Conservation (phyloP, 164 flowering plant genomes). For the Vitis labrusca region DNA sequence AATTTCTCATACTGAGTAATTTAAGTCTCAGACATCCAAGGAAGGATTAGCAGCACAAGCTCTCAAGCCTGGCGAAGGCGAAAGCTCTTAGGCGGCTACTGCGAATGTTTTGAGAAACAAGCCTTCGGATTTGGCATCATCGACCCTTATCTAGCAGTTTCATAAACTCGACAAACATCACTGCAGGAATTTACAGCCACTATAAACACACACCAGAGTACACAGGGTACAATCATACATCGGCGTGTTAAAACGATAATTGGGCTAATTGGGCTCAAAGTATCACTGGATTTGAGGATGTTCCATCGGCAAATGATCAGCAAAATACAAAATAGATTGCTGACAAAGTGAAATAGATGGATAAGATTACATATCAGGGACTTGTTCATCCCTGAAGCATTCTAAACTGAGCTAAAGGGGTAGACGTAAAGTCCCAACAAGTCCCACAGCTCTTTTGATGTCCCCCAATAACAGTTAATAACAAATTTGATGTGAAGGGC, state of each 20-base stretch:
- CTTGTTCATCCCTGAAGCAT: constrained; percentile 6
- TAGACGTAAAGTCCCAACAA: constrained; percentile 7
- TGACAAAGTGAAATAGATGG: constrained; percentile 9
- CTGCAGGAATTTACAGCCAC: too few species aligned
- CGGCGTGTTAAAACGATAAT: too few species aligned
- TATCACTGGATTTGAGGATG: background rate
- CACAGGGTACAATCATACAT: too few species aligned
- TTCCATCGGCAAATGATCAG: constrained; percentile 8
- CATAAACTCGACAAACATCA: too few species aligned
- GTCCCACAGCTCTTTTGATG: too few species aligned
- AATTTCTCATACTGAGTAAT: background rate
- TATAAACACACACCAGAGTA: too few species aligned
- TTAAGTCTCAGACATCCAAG: constrained; percentile 46
- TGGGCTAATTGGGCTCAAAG: too few species aligned
- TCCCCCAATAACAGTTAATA: too few species aligned
- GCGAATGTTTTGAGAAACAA: constrained; percentile 64
- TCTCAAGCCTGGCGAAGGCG: constrained; percentile 72
- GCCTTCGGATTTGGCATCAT: constrained; percentile 26
- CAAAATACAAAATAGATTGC: background rate
- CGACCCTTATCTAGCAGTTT: too few species aligned
- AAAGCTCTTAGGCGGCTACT: constrained; percentile 84
- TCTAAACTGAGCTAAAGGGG: background rate
- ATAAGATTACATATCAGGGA: background rate
- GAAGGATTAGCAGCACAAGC: constrained; percentile 51
- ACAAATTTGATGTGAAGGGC: too few species aligned